phyloP scores from a whole-genome alignment of 345 rosid species.

The Gossypium stocksii region DNA sequence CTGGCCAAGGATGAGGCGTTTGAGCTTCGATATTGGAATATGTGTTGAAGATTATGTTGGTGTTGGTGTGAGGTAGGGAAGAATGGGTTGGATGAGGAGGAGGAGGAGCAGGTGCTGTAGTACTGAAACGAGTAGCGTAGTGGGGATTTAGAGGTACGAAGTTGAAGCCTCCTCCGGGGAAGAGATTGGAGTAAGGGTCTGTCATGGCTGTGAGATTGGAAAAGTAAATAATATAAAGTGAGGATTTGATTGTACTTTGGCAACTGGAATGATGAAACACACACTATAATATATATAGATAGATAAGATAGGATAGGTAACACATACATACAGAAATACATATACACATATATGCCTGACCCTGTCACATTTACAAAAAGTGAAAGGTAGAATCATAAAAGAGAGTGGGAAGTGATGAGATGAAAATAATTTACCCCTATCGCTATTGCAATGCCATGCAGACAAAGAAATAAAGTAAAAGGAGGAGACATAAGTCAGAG shows the following conservation, averaged over 20 bases:
- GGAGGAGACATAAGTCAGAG: not conserved
- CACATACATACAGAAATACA: not conserved
- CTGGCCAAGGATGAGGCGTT: not conserved
- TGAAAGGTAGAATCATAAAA: not conserved
- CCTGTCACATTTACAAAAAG: not conserved
- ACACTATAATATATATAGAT: not conserved
- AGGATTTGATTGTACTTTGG: conserved; percentile 3
- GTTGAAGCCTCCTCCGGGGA: conserved; percentile 31
- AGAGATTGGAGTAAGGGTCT: conserved; percentile 42
- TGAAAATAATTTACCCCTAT: not conserved
- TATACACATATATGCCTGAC: not conserved
- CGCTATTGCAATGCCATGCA: not conserved
- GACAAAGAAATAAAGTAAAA: not conserved
- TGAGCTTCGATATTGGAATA: not conserved
- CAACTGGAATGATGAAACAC: conserved; percentile 4
- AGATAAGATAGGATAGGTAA: not conserved
- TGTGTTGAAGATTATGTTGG: not conserved
- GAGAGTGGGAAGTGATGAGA: not conserved
- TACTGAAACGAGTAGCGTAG: conserved; percentile 9
- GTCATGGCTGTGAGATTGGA: conserved; percentile 26
- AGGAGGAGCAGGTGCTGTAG: not conserved
- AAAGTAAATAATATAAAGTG: not conserved
- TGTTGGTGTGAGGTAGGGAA: not conserved
- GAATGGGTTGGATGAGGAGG: conserved; percentile 5
- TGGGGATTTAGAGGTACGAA: conserved; percentile 31